Conservation (phyloP, 345 rosid genomes). For the Brassica cretica region DNA sequence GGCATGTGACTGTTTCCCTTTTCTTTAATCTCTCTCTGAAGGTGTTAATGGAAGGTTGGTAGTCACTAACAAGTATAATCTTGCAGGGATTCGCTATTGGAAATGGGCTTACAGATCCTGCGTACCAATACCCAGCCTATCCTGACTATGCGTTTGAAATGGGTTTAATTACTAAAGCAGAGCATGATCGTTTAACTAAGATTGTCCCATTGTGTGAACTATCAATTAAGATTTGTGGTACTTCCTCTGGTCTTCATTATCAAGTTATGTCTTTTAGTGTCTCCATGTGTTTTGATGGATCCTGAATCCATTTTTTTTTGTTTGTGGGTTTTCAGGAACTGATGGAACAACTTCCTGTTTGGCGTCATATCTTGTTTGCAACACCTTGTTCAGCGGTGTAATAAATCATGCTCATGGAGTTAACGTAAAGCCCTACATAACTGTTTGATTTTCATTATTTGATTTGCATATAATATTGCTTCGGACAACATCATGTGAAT, state of each 20-base stretch:
- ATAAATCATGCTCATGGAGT: conserved; percentile 57
- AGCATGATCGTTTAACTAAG: conserved; percentile 65
- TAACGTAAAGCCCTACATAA: conserved; percentile 58
- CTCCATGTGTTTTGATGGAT: conserved; percentile 9
- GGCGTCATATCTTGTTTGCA: conserved; percentile 96
- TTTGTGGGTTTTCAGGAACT: conserved; percentile 60
- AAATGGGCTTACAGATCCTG: conserved; percentile 96
- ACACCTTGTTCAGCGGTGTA: conserved; percentile 71
- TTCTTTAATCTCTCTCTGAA: not conserved
- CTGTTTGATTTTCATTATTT: not conserved
- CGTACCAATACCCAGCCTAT: conserved; percentile 88
- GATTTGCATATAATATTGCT: not conserved
- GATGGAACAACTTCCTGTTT: conserved; percentile 91
- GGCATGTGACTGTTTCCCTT: conserved; percentile 43
- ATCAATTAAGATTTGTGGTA: conserved; percentile 95
- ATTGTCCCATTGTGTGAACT: conserved; percentile 80
- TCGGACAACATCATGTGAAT: conserved; percentile 9
- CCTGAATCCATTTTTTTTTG: conserved; percentile 2
- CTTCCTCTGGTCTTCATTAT: conserved; percentile 7
- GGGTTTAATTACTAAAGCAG: conserved; percentile 62
- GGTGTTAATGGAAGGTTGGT: conserved; percentile 1
- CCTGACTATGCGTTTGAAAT: conserved; percentile 88
- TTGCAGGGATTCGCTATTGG: conserved; percentile 98
- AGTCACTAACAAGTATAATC: conserved; percentile 21
- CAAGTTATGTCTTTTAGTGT: conserved; percentile 1